phyloP scores from a whole-genome alignment of 2,329 filamentous ascomycete species.

The Paraphaeosphaeria sporulosa region DNA sequence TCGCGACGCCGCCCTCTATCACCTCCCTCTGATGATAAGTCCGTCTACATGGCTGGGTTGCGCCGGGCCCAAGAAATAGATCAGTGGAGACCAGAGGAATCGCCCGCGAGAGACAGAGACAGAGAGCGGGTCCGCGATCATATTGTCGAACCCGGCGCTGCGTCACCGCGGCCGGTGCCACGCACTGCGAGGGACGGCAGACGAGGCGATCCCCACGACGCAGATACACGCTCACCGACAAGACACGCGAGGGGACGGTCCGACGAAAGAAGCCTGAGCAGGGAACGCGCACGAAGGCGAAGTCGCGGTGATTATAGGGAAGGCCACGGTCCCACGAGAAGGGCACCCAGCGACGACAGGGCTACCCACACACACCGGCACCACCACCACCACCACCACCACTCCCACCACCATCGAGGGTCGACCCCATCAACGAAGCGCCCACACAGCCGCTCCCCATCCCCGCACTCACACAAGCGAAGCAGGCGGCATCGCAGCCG shows the following conservation, averaged over 20 bases:
- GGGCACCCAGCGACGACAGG: slow-evolving; percentile 48
- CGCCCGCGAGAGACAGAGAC: slow-evolving; percentile 43
- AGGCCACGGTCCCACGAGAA: slow-evolving; percentile 45
- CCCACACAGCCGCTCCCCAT: slow-evolving; percentile 48
- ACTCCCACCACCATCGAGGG: slow-evolving; percentile 42
- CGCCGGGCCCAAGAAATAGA: slow-evolving; percentile 52
- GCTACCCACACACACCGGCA: slow-evolving; percentile 42
- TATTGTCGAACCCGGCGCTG: slow-evolving; percentile 39
- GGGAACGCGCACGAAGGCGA: slow-evolving; percentile 42
- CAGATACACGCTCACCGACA: slow-evolving; percentile 34
- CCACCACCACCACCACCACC: slow-evolving; percentile 46
- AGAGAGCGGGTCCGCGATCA: slow-evolving; percentile 37
- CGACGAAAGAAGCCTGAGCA: slow-evolving; percentile 42
- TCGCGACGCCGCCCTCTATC: slow-evolving; percentile 42
- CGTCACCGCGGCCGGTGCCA: slow-evolving; percentile 40
- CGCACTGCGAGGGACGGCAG: slow-evolving; percentile 45
- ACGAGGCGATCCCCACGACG: slow-evolving; percentile 35
- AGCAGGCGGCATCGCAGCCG: slow-evolving; percentile 45
- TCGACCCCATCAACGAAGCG: slow-evolving; percentile 50
- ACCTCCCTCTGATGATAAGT: slow-evolving; percentile 47
- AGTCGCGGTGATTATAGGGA: slow-evolving; percentile 44
- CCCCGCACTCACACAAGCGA: slow-evolving; percentile 41
- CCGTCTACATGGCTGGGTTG: slow-evolving; percentile 54
- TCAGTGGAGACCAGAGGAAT: slow-evolving; percentile 53
- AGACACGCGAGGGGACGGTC: slow-evolving; percentile 39